A percentile compares a stretch with the other conserved stretches of the same genome.
These are phyloP conservation scores for Calamus simplicifolius DNA, from an alignment of 176 grass and related monocot species.

Conservation along the genomic window DNA sequence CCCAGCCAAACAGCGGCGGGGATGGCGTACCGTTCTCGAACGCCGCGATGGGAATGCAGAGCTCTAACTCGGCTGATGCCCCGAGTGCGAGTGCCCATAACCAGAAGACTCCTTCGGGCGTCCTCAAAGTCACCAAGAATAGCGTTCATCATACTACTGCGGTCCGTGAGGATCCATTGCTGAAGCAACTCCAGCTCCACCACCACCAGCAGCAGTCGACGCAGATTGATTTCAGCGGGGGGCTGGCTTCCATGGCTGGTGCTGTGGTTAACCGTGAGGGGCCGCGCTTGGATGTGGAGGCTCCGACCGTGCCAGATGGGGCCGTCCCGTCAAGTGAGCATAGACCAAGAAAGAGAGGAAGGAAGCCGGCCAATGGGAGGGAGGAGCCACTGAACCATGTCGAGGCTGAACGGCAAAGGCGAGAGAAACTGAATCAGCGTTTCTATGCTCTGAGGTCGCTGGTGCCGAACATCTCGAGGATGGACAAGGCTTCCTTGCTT, in stretches of 20 bases:
- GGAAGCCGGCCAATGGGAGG: slow-evolving; percentile 94
- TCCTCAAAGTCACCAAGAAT: slow-evolving; percentile 54
- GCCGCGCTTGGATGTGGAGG: slow-evolving; percentile 44
- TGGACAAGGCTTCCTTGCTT: slow-evolving; percentile 94
- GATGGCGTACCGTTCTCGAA: slow-evolving; percentile 49
- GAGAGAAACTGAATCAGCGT: slow-evolving; percentile 93
- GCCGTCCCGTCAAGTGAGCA: slow-evolving; percentile 38
- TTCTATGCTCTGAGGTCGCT: slow-evolving; percentile 86
- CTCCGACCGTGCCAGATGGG: slow-evolving; percentile 53
- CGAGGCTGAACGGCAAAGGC: slow-evolving; percentile 89
- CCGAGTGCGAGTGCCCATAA: slow-evolving; percentile 46
- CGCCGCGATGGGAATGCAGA: slow-evolving; percentile 60
- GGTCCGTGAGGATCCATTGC: slow-evolving; percentile 11
- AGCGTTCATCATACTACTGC: slow-evolving; percentile 29
- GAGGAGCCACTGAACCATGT: slow-evolving; percentile 95
- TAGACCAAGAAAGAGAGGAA: slow-evolving; percentile 81
- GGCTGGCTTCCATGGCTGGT: slow-evolving; percentile 6
- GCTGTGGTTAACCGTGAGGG: slow-evolving; percentile 52
- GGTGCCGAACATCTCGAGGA: slow-evolving; percentile 96
- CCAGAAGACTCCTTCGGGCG: slow-evolving; percentile 61
- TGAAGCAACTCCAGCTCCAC: slow-evolving; percentile 47
- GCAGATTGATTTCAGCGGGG: slow-evolving; percentile 45
- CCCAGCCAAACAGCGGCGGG: slow-evolving; percentile 20
- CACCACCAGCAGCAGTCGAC: slow-evolving; percentile 47
- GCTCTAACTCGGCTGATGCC: slow-evolving; percentile 71